Base-by-base conservation (phyloP, 139 green algal genomes). In the Tetraselmis chui region DNA sequence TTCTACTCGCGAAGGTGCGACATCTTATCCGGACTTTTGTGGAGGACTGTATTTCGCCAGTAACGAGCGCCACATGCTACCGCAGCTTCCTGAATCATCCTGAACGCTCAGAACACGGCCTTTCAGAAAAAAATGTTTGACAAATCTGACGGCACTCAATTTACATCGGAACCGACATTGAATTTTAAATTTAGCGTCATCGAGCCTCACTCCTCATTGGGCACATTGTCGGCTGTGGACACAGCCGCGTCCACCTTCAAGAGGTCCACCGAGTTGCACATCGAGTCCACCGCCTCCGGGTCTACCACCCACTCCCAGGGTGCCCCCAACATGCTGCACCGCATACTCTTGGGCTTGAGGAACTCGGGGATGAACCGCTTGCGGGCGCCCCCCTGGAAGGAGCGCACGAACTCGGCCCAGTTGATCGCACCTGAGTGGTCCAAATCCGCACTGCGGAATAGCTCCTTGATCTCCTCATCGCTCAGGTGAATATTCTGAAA, bases 331-430 rank as follows among this genome's bases (percentile, higher is more conserved):
- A 74, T 28, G 58, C 31, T 79, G 11, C 82, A 76, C 31, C 82
- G 78, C 76, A 85, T 32, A 11, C 76, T 79, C 32, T 78, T 80
- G 2, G 82, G 82, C 82, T 85, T 85, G 45, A 85, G 77, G 59
- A 85, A 85, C 77, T 85, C 82, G 1, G 82, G 82, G 2, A 85
- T 74, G 67, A 81, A 82, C 29, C 78, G 74, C 5, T 59, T 82
- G 45, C 77, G 76, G 2, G 76, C 74, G 30, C 45, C 74, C 59
- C 82, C 82, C 75, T 74, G 28, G 59, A 85, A 85, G 23, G 74
- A 31, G 1, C 28, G 28, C 5, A 85, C 1, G n/a, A 85, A 85
- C 76, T 85, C 82, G 24, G 59, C 31, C 27, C 77, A 82, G 31
- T 79, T 32, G 29, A 85, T 81, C 1, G 18, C 78, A 0, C 59